Evolutionary conservation across 352 stramenopile genomes (phyloP), one percentile per base, ranked within the genome.

Genomic region (Thalassiosira hispida): DNA sequence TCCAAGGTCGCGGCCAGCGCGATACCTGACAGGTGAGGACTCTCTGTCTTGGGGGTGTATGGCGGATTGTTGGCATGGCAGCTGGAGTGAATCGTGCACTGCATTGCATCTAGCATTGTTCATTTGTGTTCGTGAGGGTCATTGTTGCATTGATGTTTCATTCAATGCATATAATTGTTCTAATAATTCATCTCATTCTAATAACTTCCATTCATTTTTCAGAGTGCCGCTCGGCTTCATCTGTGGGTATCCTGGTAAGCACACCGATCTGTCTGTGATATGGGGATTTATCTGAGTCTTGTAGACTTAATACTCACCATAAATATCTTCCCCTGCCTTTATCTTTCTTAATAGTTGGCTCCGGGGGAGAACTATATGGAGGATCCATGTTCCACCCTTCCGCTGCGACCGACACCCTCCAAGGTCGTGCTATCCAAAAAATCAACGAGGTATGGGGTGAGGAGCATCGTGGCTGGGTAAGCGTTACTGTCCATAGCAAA

Each of bases 221-320:
- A 94, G 89, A 84, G 89, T 94, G 73, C 89, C 89, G 49, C 76
- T 94, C 61, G 89, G 89, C 77, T 94, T 94, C 66, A 81, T 94
- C 56, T 94, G 89, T 52, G 89, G 89, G 51, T 92, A 92, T 82
- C 89, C 77, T 42, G 70, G 69, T 78, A 73, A 78, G 67, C 23
- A 23, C n/a, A 35, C 29, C 51, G 18, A 59, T 18, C 51, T 59
- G 12, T 11, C 4, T 59, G 20, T 35, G 22, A 59, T 29, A 38
- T 14, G 4, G 12, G 12, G 51, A 38, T n/a, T n/a, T n/a, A n/a
- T n/a, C n/a, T n/a, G n/a, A n/a, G n/a, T n/a, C n/a, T n/a, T n/a
- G n/a, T n/a, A n/a, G n/a, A n/a, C n/a, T n/a, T n/a, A n/a, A n/a
- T n/a, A n/a, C n/a, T n/a, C n/a, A n/a, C n/a, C n/a, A n/a, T n/a